Evolutionary conservation across 1,284 basidiomycete genomes (phyloP).

Genomic region (Cryptococcus sp.): DNA sequence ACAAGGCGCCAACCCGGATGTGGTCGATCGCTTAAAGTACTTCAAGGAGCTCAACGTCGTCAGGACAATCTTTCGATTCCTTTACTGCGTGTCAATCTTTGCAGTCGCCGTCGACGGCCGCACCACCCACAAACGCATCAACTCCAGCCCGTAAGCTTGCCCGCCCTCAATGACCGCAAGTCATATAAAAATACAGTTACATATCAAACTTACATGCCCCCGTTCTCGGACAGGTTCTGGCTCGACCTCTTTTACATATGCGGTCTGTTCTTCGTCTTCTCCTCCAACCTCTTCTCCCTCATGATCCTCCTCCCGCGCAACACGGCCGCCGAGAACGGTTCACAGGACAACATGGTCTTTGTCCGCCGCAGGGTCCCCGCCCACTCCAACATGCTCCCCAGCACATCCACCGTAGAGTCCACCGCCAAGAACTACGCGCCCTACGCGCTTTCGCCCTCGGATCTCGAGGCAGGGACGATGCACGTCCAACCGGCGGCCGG

Average conservation of each 20-base stretch:
- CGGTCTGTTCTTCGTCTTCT: constrained; percentile 29
- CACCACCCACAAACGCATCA: constrained; percentile 23
- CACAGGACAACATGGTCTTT: constrained; percentile 12
- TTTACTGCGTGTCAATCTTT: constrained; percentile 26
- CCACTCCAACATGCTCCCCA: not conserved
- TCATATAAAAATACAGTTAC: too few species aligned
- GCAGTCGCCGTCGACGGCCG: constrained; percentile 28
- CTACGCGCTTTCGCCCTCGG: not conserved
- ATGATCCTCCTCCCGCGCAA: constrained; percentile 38
- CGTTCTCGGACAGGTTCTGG: constrained; percentile 23
- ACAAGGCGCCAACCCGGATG: constrained; percentile 39
- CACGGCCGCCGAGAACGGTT: constrained; percentile 18
- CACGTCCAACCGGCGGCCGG: not conserved
- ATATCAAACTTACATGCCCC: not conserved
- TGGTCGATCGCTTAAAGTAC: constrained; percentile 32
- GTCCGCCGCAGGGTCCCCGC: constrained; percentile 8
- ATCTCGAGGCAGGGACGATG: constrained; percentile 3
- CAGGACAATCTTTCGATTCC: constrained; percentile 28
- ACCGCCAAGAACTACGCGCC: constrained; percentile 1
- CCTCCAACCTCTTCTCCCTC: constrained; percentile 28
- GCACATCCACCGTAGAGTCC: constrained; percentile 3
- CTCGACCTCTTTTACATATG: constrained; percentile 26
- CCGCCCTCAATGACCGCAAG: not conserved
- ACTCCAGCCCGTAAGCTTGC: constrained; percentile 21
- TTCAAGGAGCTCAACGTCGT: constrained; percentile 34